Evolutionary conservation across 2,329 filamentous ascomycete species (phyloP).

Genomic region (Metarhizium rileyi): DNA sequence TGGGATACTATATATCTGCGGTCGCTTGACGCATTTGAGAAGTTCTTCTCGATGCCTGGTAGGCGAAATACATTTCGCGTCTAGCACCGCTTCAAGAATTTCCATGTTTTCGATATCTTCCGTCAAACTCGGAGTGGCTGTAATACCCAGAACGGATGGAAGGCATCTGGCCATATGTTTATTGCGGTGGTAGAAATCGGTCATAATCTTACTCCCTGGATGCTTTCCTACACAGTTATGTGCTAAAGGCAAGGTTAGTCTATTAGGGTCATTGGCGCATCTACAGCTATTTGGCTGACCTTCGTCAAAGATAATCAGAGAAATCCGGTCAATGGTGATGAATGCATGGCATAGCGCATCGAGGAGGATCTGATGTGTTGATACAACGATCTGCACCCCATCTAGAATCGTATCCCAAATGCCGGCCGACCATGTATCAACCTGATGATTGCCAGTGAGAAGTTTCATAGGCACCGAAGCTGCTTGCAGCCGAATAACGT

Average conservation of each 20-base stretch:
- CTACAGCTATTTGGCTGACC: conserved; percentile 33
- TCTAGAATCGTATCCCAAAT: conserved; percentile 59
- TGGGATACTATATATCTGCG: conserved; percentile 34
- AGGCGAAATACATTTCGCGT: conserved; percentile 61
- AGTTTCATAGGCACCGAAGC: conserved; percentile 48
- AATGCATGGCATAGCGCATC: conserved; percentile 71
- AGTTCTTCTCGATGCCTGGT: conserved; percentile 60
- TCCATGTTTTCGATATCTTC: conserved; percentile 45
- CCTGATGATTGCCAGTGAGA: conserved; percentile 57
- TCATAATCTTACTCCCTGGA: conserved; percentile 63
- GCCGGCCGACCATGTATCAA: conserved; percentile 61
- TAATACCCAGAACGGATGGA: conserved; percentile 68
- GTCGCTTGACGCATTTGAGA: conserved; percentile 57
- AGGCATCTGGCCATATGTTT: conserved; percentile 27
- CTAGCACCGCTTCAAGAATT: conserved; percentile 57
- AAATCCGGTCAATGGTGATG: conserved; percentile 51
- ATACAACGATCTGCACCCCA: conserved; percentile 63
- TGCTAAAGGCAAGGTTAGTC: conserved; percentile 35
- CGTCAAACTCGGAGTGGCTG: conserved; percentile 65
- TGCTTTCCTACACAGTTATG: conserved; percentile 62
- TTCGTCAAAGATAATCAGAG: conserved; percentile 76
- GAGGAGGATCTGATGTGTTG: conserved; percentile 63
- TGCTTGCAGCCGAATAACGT: conserved; percentile 50
- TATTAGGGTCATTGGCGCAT: background rate
- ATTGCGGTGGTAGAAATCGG: conserved; percentile 52